phyloP scores from a whole-genome alignment of 768 basidiomycete genomes.

The Tricholomella constricta region DNA sequence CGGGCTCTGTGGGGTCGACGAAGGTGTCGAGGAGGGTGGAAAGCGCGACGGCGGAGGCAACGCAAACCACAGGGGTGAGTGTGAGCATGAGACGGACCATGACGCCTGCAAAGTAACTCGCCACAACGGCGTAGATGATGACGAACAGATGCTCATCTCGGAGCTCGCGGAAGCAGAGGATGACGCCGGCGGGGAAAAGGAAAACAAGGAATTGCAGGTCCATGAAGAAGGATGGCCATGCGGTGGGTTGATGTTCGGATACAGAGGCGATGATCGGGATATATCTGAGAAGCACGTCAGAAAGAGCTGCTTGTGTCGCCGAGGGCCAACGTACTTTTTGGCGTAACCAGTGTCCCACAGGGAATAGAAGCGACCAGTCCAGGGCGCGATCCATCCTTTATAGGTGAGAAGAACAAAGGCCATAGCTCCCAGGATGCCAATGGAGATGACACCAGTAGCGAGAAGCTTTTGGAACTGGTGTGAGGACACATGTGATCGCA shows the following conservation, averaged over 20 bases:
- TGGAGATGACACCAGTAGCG: conserved; percentile 63
- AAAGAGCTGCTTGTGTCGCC: conserved; percentile 5
- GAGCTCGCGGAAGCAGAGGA: conserved; percentile 91
- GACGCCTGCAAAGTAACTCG: conserved; percentile 98
- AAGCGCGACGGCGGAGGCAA: conserved; percentile 87
- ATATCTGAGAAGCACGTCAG: conserved; percentile 50
- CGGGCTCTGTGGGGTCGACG: conserved; percentile 80
- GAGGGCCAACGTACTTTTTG: conserved; percentile 68
- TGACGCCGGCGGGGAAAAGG: conserved; percentile 95
- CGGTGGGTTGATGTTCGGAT: conserved; percentile 98
- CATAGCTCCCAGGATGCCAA: conserved; percentile 69
- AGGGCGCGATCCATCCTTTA: conserved; percentile 95
- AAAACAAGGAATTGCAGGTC: conserved; percentile 98
- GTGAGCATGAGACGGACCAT: conserved; percentile 99
- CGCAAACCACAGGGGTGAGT: conserved; percentile 95
- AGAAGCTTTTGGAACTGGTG: conserved; percentile 91
- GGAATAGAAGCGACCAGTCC: conserved; percentile 99
- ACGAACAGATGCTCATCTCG: conserved; percentile 98
- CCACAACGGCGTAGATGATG: conserved; percentile 95
- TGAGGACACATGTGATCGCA: conserved; percentile 85
- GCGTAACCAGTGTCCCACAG: conserved; percentile 99
- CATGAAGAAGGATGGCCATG: conserved; percentile 99
- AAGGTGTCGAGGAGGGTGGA: conserved; percentile 88
- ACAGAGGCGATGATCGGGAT: conserved; percentile 99
- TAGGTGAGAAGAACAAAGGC: conserved; percentile 84